Evolutionary conservation across 1,284 basidiomycete genomes (phyloP).

Genomic region (Leccinum solheimii): DNA sequence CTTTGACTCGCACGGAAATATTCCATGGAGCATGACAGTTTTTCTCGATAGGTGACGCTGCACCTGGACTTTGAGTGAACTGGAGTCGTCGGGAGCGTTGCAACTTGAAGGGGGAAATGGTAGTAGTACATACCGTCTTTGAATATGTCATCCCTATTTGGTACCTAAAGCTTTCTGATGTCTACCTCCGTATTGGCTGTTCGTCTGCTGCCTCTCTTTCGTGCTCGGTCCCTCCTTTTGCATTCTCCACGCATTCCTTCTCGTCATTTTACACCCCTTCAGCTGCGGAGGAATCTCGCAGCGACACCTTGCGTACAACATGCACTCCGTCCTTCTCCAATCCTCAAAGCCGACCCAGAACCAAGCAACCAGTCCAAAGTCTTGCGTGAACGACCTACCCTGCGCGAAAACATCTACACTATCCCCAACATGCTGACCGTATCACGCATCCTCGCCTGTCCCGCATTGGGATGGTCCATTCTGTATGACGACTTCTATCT

Average conservation of each 20-base stretch:
- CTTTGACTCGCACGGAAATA: not conserved
- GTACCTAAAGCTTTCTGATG: slow-evolving; percentile 8
- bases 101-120: not conserved
- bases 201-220: slow-evolving; percentile 8
- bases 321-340: slow-evolving; percentile 9
- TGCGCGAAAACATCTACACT: slow-evolving; percentile 92
- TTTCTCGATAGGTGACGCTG: slow-evolving; percentile 1
- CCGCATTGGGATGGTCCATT: slow-evolving; percentile 90
- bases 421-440: slow-evolving; percentile 89
- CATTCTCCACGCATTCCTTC: not conserved
- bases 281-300: slow-evolving; percentile 13
- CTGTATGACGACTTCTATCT: slow-evolving; percentile 78
- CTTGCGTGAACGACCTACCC: slow-evolving; percentile 22
- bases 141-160: not conserved
- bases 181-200: slow-evolving; percentile 10
- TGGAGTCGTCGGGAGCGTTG: not conserved
- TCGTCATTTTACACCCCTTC: not conserved
- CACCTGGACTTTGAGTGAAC: not conserved
- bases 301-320: slow-evolving; percentile 14
- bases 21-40: not conserved
- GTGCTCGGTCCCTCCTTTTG: slow-evolving; percentile 2
- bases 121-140: not conserved
- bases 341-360: slow-evolving; percentile 5
- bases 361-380: slow-evolving; percentile 8
- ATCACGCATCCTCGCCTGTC: slow-evolving; percentile 86